These are phyloP conservation scores for Zoysia matrella DNA, from an alignment of 202 grass and related monocot genomes.

Conservation along the genomic window DNA sequence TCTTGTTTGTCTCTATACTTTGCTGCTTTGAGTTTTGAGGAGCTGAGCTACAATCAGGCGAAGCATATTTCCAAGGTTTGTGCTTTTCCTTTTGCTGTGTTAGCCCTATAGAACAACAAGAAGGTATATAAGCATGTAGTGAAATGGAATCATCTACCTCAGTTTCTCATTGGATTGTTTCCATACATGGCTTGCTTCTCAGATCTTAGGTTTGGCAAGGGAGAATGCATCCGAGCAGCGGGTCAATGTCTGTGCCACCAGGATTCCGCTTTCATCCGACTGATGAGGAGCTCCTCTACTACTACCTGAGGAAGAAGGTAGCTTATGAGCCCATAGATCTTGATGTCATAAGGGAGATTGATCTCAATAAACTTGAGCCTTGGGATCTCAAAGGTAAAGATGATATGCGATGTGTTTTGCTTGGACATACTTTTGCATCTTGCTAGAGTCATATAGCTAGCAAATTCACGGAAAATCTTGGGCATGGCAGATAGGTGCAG, in stretches of 20 bases:
- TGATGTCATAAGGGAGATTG: slow-evolving; percentile 86
- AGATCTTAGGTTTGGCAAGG: slow-evolving; percentile 47
- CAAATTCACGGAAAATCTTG: background rate
- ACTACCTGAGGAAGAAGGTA: slow-evolving; percentile 91
- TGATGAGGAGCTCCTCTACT: slow-evolving; percentile 89
- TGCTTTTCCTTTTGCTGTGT: slow-evolving; percentile 36
- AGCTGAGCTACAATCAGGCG: slow-evolving; percentile 23
- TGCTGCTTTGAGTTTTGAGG: slow-evolving; percentile 45
- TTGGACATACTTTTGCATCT: background rate
- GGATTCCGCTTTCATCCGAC: slow-evolving; percentile 95
- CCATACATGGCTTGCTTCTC: slow-evolving; percentile 27
- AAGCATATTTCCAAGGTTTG: slow-evolving; percentile 68
- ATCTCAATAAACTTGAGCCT: slow-evolving; percentile 87
- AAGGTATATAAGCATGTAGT: slow-evolving; percentile 50
- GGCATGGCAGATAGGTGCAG: slow-evolving; percentile 72
- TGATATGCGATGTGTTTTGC: background rate
- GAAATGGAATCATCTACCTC: slow-evolving; percentile 12
- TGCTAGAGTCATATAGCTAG: background rate
- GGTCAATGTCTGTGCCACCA: slow-evolving; percentile 61
- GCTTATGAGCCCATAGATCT: slow-evolving; percentile 77
- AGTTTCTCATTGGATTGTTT: slow-evolving; percentile 13
- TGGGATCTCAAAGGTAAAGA: slow-evolving; percentile 89
- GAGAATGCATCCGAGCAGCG: slow-evolving; percentile 64
- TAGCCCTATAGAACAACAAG: slow-evolving; percentile 13
- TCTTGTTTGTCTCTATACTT: slow-evolving; percentile 55